These are phyloP conservation scores for Gossypium mustelinum DNA, from an alignment of 345 rosid genomes.

Conservation along the genomic window DNA sequence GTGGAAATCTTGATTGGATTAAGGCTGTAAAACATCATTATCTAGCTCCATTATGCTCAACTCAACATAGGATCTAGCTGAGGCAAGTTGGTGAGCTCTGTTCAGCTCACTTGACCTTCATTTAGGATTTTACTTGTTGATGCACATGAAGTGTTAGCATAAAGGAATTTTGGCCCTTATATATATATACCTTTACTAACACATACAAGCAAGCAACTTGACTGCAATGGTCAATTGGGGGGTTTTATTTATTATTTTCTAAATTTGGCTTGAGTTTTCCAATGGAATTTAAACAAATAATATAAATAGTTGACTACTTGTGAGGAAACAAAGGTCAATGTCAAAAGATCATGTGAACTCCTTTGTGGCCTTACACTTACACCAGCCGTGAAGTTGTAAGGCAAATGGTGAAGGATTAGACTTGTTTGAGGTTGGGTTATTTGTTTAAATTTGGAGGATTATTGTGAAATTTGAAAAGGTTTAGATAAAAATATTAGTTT, in stretches of 20 bases:
- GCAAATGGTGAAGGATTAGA: conserved; percentile 35
- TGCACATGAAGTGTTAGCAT: not conserved
- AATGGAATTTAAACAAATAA: not conserved
- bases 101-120: conserved; percentile 10
- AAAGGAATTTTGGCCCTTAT: not conserved
- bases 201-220: conserved; percentile 11
- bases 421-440: too few species aligned
- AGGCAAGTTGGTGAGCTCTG: not conserved
- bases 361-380: not conserved
- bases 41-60: not conserved
- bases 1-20: not conserved
- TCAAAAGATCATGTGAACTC: not conserved
- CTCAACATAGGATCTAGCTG: not conserved
- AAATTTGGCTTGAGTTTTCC: not conserved
- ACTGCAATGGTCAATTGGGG: not conserved
- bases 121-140: not conserved
- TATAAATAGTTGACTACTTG: not conserved
- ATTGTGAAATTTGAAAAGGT: too few species aligned
- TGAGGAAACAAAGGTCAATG: not conserved
- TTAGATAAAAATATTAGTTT: too few species aligned
- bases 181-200: not conserved
- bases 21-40: not conserved
- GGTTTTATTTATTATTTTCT: not conserved
- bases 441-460: too few species aligned
- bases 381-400: not conserved